Evolutionary conservation across 768 basidiomycete species (phyloP).

Genomic region (Lentinula edodes): DNA sequence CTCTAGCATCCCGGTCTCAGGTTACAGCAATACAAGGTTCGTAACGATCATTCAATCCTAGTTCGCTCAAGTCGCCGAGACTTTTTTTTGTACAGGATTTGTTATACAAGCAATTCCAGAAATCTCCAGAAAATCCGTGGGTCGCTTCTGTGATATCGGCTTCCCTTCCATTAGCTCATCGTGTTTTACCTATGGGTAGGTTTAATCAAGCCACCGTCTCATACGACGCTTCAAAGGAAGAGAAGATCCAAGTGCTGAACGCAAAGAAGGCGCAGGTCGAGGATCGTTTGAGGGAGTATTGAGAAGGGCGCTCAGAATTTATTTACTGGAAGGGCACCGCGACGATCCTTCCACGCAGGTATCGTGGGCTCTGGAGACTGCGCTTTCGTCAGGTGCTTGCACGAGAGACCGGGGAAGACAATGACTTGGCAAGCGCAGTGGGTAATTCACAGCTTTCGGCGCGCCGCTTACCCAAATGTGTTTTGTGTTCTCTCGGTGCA

Average conservation of each 20-base stretch:
- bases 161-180: not conserved
- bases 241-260: conserved; percentile 72
- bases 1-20: conserved; percentile 82
- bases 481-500: not conserved
- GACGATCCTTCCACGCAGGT: not conserved
- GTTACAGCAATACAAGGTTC: conserved; percentile 82
- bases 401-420: not conserved
- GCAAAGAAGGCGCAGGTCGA: conserved; percentile 60
- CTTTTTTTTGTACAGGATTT: conserved; percentile 49
- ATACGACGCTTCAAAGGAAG: conserved; percentile 87
- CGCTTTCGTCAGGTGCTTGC: not conserved
- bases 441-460: not conserved
- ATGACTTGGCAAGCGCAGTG: not conserved
- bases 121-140: conserved; percentile 93
- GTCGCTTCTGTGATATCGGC: conserved; percentile 17
- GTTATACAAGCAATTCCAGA: conserved; percentile 92
- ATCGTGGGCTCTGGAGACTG: not conserved
- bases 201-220: conserved; percentile 79
- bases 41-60: conserved; percentile 7
- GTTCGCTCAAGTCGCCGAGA: not conserved
- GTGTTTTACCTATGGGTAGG: conserved; percentile 28
- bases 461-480: not conserved
- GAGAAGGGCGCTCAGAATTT: not conserved
- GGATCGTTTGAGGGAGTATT: conserved; percentile 50
- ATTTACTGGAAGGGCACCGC: not conserved